A percentile compares a stretch with the other conserved stretches of the same genome.
Conservation (phyloP, 2,329 filamentous ascomycete species). For the Macrophomina pseudophaseolina region DNA sequence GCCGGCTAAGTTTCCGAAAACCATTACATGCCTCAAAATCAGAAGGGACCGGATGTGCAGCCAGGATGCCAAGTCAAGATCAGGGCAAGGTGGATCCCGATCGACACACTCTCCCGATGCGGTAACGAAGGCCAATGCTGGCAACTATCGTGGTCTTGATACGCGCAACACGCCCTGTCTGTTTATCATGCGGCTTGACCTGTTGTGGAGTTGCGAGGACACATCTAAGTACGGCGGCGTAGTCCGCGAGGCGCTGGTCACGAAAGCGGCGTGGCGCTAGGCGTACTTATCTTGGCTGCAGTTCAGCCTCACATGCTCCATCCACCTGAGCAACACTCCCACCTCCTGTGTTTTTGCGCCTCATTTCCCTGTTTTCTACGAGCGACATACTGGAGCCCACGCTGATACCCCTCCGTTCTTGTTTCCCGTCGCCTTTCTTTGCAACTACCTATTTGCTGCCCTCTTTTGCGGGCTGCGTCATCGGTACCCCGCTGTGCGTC, state of each 20-base stretch:
- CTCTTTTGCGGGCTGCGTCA: not conserved
- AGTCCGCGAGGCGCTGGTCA: too few relatives aligned
- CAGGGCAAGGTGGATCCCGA: conserved; percentile 14
- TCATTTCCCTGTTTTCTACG: not conserved
- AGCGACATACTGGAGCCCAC: not conserved
- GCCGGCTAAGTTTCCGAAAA: not conserved
- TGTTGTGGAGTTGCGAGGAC: too few relatives aligned
- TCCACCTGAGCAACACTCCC: conserved; percentile 11
- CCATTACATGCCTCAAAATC: not conserved
- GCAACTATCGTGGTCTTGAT: too few relatives aligned
- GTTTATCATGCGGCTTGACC: too few relatives aligned
- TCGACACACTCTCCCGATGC: not conserved
- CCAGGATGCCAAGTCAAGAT: not conserved
- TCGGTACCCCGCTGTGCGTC: conserved; percentile 1
- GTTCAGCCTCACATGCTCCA: conserved; percentile 20
- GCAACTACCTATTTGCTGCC: not conserved
- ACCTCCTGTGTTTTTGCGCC: not conserved
- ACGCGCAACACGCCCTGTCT: too few relatives aligned
- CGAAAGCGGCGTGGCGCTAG: conserved; percentile 7
- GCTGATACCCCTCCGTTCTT: not conserved
- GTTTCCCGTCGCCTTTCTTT: not conserved
- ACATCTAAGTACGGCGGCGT: too few relatives aligned
- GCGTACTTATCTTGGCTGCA: conserved; percentile 1
- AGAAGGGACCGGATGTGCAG: not conserved
- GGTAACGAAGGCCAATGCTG: not conserved